Percentiles rank a stretch among this genome's conserved stretches.
phyloP scores from a whole-genome alignment of 2,329 filamentous ascomycete species.

The Alternaria triticina region DNA sequence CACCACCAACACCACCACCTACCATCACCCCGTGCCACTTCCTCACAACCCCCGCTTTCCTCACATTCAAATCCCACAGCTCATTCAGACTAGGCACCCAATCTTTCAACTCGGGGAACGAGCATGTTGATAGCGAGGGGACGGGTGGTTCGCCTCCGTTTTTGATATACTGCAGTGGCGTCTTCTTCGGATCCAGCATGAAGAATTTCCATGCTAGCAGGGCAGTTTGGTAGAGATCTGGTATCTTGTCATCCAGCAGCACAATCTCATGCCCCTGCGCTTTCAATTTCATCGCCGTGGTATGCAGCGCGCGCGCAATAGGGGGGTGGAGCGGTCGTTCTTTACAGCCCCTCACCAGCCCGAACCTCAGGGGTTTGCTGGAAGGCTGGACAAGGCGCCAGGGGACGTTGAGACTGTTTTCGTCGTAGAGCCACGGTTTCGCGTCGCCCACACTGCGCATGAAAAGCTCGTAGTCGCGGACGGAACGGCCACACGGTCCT shows the following conservation, averaged over 20 bases:
- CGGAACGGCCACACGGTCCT: constrained; percentile 53
- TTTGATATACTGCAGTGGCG: constrained; percentile 40
- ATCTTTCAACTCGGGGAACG: constrained; percentile 38
- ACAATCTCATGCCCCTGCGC: constrained; percentile 55
- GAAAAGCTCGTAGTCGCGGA: constrained; percentile 51
- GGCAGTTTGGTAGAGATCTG: constrained; percentile 39
- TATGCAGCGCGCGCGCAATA: constrained; percentile 54
- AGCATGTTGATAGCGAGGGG: constrained; percentile 45
- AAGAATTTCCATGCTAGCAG: constrained; percentile 54
- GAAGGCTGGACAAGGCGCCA: constrained; percentile 51
- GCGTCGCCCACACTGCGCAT: constrained; percentile 51
- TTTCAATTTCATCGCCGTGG: constrained; percentile 49
- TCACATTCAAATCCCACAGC: constrained; percentile 52
- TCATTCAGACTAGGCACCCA: constrained; percentile 48
- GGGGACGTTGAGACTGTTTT: constrained; percentile 50
- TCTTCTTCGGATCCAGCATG: constrained; percentile 47
- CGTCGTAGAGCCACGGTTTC: constrained; percentile 56
- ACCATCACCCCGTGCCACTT: constrained; percentile 52
- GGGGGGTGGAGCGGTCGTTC: constrained; percentile 60
- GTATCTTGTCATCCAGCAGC: constrained; percentile 34
- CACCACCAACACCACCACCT: not conserved
- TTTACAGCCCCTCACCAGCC: constrained; percentile 56
- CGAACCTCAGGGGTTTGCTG: constrained; percentile 51
- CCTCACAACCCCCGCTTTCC: constrained; percentile 43
- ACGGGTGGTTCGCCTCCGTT: constrained; percentile 55